phyloP scores from a whole-genome alignment of 1,284 basidiomycete genomes.

The Trichosporon sp. region DNA sequence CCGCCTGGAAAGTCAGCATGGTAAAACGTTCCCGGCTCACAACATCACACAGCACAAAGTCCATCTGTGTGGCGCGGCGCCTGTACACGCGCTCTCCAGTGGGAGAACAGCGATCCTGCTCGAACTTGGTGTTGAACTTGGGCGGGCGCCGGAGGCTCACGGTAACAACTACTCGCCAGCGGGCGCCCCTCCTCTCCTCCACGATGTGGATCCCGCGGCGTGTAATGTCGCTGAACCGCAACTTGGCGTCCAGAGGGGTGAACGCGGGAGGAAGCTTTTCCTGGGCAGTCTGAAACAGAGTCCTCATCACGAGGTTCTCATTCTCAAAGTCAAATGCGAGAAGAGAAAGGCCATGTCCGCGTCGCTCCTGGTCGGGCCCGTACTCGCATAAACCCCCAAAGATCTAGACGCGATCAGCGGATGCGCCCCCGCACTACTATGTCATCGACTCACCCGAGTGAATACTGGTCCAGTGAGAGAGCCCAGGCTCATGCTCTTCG shows the following conservation, averaged over 20 bases:
- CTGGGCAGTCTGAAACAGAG: not conserved
- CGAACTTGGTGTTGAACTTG: slow-evolving; percentile 32
- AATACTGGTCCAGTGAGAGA: slow-evolving; percentile 5
- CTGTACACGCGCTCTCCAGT: slow-evolving; percentile 16
- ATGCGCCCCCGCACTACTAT: not conserved
- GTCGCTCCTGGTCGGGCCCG: not conserved
- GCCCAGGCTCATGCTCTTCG: slow-evolving; percentile 1
- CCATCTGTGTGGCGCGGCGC: slow-evolving; percentile 42
- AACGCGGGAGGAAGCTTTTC: slow-evolving; percentile 28
- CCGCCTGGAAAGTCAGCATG: slow-evolving; percentile 24
- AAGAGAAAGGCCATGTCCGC: slow-evolving; percentile 18
- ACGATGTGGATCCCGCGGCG: slow-evolving; percentile 35
- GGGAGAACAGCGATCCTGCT: not conserved
- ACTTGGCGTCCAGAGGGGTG: slow-evolving; percentile 36
- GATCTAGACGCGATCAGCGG: not conserved
- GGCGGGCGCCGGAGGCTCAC: slow-evolving; percentile 39
- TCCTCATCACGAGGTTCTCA: slow-evolving; percentile 30
- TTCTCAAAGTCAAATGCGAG: slow-evolving; percentile 40
- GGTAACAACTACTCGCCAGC: slow-evolving; percentile 31
- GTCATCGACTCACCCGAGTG: slow-evolving; percentile 6
- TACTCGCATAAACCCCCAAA: not conserved
- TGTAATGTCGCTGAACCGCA: slow-evolving; percentile 41
- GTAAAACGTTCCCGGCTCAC: not conserved
- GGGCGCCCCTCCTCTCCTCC: not conserved
- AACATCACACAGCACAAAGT: slow-evolving; percentile 31